Base-by-base conservation (phyloP, 1,284 basidiomycete species). In the Xanthoconium separans region DNA sequence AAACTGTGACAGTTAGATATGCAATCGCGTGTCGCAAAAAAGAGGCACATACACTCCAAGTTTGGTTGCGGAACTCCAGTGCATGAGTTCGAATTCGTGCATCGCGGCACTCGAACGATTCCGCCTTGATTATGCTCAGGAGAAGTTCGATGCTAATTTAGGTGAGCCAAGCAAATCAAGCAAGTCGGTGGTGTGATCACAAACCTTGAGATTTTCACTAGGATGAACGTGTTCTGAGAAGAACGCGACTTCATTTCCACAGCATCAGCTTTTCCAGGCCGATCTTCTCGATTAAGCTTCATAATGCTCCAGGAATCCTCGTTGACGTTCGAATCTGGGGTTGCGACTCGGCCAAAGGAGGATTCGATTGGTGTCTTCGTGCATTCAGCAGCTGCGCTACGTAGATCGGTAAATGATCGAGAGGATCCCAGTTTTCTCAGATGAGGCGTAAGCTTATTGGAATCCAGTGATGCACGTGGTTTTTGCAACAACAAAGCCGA, bases 31-130 rank as follows among this genome's bases (percentile, higher is more conserved):
- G 49, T 51, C 24, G 36, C 22, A 50, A 42, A 4, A 54, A 43
- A 48, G 47, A 40, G 34, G 68, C 1, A 65, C 87, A 61, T 70
- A 91, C 89, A 71, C 89, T 91, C 83, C 86, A 93, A 1, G 93
- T 94, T 70, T 92, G 87, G 68, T 95, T 93, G 59, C 84, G 82
- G 70, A 93, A 95, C 63, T 89, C 86, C 46, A 97, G 72, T 53
- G 85, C 82, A 50, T 85, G 78, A 10, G 87, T 90, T 55, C 80
- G 80, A 64, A 90, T 89, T 29, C 80, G 81, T 16, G 87, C 88
- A 58, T 90, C 86, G 34, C 81, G 82, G 57, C 83, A 89, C 55
- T 87, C 82, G 60, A 89, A 87, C 0, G 85, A 87, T 40, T 82
- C 82, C 52, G 83, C 83, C 66, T 87, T 89, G 66, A 81, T 77